Evolutionary conservation across 495 filamentous ascomycete species (phyloP).

Genomic region (Parathielavia appendiculata): DNA sequence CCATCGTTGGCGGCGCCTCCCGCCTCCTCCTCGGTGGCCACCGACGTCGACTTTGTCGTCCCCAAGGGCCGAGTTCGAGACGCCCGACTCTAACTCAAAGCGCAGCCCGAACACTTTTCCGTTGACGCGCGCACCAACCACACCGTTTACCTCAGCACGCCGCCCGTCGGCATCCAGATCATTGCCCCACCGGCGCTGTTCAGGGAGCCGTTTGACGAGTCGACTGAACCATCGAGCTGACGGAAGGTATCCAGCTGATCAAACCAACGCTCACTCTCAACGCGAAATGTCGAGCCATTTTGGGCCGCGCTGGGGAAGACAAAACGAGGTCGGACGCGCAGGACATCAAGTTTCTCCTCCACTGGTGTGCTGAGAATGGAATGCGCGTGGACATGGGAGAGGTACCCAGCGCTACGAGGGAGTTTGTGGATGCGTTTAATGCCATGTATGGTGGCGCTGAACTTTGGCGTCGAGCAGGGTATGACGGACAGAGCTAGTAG

Average conservation of each 20-base stretch:
- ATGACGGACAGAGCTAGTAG: background rate
- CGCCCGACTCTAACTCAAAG: background rate
- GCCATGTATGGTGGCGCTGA: background rate
- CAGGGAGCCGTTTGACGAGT: conserved; percentile 6
- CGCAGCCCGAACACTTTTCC: background rate
- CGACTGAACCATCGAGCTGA: conserved; percentile 1
- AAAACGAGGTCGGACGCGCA: conserved; percentile 4
- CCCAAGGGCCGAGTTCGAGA: background rate
- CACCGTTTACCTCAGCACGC: background rate
- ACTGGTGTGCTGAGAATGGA: background rate
- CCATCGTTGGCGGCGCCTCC: conserved; percentile 1
- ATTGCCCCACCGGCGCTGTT: conserved; percentile 4
- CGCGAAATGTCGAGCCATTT: background rate
- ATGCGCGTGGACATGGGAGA: background rate
- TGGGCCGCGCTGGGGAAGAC: background rate
- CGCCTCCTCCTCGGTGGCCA: background rate
- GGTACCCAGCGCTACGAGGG: conserved; percentile 1
- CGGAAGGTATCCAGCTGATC: background rate
- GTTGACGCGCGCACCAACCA: background rate
- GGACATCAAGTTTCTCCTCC: background rate
- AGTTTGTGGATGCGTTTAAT: conserved; percentile 1
- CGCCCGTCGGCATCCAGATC: conserved; percentile 4
- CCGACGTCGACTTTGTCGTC: conserved; percentile 7
- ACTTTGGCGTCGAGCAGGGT: background rate
- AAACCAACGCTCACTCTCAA: conserved; percentile 4